Evolutionary conservation across 768 basidiomycete genomes (phyloP).

Genomic region (Rhizopogon vinicolor): DNA sequence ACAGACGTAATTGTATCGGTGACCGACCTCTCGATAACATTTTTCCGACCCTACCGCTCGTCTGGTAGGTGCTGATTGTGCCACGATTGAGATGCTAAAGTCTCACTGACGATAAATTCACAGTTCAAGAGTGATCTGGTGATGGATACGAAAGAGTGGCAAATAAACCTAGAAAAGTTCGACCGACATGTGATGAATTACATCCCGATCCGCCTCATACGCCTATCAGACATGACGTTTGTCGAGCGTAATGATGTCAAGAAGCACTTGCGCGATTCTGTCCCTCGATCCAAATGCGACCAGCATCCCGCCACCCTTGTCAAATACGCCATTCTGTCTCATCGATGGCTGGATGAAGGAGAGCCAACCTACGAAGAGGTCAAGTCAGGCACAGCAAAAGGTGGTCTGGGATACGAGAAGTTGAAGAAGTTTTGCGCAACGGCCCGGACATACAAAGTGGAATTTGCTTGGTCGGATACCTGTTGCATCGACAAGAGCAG

Average conservation of each 20-base stretch:
- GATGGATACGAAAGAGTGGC: no score
- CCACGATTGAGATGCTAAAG: no score
- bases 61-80: no score
- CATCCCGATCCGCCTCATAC: background rate
- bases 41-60: no score
- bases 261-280: no score
- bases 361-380: no score
- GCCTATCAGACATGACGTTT: background rate
- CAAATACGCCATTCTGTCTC: constrained; percentile 1
- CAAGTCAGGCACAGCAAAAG: no score
- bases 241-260: background rate
- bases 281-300: no score
- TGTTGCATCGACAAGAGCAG: constrained; percentile 17
- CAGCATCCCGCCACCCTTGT: background rate
- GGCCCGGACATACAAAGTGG: background rate
- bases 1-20: no score
- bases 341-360: background rate
- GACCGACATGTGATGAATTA: background rate
- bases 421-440: background rate
- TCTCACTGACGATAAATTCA: no score
- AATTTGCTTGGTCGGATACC: constrained; percentile 6
- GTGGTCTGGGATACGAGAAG: background rate
- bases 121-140: no score
- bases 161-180: background rate
- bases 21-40: no score